Base-by-base conservation (phyloP, 805 yeast species). In the Metschnikowia vanudenii region DNA sequence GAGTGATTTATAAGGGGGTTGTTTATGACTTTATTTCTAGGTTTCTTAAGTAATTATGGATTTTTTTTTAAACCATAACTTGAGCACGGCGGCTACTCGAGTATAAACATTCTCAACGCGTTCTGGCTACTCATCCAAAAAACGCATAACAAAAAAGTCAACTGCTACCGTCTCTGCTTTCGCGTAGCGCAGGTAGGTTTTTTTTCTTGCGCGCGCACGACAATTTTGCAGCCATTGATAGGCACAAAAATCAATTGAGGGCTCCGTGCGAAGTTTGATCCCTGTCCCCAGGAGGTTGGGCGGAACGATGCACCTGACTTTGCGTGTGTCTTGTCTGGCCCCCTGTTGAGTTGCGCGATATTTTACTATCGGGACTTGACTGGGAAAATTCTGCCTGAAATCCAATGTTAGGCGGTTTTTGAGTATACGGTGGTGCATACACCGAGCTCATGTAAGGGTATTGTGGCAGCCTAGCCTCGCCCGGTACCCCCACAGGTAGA, bases 161-260 rank as follows among this genome's bases (percentile, higher is more conserved):
- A n/a, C 32, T 29, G 5, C 14, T 12, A 29, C 14, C 14, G 14
- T 29, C 13, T 32, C 35, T 32, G 19, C 4, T 32, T 32, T 16
- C 32, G 32, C 32, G 32, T 10, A 29, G 5, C 4, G 32, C 32
- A 29, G 32, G 14, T 13, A 29, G 11, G 11, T 31, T n/a, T 14
- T 30, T 37, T 31, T 37, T 37, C 37, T 26, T 17, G 41, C 39
- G 37, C 47, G 43, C 43, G 43, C 50, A 42, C 50, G 46, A 38
- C 43, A 9, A 35, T 39, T 47, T 47, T 47, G 50, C 50, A 47
- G 50, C 50, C 50, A 47, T 42, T 41, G 36, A 16, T 16, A 32
- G 12, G 32, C 13, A 29, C 14, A 11, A 29, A n/a, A 29, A 11
- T 29, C 6, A 29, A 6, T 7, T 29, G 14, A 29, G 13, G 14